phyloP scores from a whole-genome alignment of 495 filamentous ascomycete genomes.

The Podospora sp. region DNA sequence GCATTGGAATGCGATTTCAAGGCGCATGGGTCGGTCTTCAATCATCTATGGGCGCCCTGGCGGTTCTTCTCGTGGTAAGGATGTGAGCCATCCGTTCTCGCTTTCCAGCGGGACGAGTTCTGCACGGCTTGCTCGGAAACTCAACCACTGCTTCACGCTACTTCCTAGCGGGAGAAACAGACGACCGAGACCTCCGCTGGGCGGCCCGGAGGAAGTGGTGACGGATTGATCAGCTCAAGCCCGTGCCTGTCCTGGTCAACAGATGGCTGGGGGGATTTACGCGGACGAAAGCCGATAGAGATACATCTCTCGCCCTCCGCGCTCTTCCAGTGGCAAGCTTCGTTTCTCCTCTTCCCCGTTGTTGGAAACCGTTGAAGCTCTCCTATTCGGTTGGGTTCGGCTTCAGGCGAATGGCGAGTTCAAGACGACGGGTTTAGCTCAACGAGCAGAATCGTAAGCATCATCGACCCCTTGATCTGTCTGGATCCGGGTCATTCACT shows the following conservation, averaged over 20 bases:
- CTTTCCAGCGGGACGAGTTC: neutral
- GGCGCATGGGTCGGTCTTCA: neutral
- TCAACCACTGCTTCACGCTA: neutral
- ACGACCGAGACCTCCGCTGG: neutral
- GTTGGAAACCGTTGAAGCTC: neutral
- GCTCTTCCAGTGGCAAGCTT: neutral
- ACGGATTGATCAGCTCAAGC: neutral
- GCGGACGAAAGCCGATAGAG: neutral
- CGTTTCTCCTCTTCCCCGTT: neutral
- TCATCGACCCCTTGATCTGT: neutral
- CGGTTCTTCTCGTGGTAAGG: neutral
- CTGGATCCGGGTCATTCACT: neutral
- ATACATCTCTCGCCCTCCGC: neutral
- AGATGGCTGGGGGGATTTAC: neutral
- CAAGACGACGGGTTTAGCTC: neutral
- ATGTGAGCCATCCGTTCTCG: neutral
- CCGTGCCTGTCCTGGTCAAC: neutral
- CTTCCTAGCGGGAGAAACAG: neutral
- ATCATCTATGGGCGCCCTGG: neutral
- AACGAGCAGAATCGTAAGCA: neutral
- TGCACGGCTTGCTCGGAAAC: neutral
- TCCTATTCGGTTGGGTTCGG: neutral
- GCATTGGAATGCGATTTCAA: neutral
- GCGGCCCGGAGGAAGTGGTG: neutral
- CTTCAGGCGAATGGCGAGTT: neutral